These are phyloP conservation scores for Glonium stellatum DNA, from an alignment of 495 filamentous ascomycete genomes.

Conservation along the genomic window DNA sequence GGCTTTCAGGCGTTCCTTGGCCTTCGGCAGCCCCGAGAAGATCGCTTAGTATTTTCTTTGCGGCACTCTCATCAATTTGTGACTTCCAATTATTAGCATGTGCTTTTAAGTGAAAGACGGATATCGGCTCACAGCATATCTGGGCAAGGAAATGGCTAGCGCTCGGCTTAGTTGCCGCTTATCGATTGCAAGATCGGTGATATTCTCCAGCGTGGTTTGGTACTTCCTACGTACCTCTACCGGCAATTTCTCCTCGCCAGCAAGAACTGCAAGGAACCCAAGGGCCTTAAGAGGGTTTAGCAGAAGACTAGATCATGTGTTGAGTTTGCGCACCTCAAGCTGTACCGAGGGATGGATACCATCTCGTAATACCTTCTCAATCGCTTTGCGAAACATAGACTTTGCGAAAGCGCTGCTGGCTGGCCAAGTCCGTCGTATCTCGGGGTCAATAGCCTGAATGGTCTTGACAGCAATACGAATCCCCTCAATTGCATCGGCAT, in stretches of 20 bases:
- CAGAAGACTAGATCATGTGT: not conserved
- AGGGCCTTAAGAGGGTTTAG: not conserved
- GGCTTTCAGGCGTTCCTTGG: not conserved
- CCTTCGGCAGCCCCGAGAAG: not conserved
- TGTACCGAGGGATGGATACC: constrained; percentile 40
- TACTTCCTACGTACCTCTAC: not conserved
- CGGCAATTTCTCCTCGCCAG: not conserved
- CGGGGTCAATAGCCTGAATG: constrained; percentile 39
- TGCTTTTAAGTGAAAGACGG: not conserved
- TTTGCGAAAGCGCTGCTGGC: constrained; percentile 1
- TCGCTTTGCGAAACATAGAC: constrained; percentile 44
- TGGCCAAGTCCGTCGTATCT: constrained; percentile 42
- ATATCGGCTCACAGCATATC: not conserved
- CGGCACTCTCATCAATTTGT: not conserved
- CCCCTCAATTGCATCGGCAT: constrained; percentile 41
- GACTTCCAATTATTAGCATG: not conserved
- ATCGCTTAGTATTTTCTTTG: not conserved
- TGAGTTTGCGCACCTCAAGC: constrained; percentile 36
- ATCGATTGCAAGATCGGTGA: not conserved
- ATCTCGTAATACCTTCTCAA: constrained; percentile 42
- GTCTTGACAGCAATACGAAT: constrained; percentile 47
- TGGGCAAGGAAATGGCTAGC: not conserved
- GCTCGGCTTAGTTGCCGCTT: not conserved
- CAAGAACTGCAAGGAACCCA: not conserved
- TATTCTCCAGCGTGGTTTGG: not conserved